Percentiles rank a stretch among this genome's conserved stretches.
Conservation (phyloP, 202 grass and related monocot species). For the Panicum hallii region DNA sequence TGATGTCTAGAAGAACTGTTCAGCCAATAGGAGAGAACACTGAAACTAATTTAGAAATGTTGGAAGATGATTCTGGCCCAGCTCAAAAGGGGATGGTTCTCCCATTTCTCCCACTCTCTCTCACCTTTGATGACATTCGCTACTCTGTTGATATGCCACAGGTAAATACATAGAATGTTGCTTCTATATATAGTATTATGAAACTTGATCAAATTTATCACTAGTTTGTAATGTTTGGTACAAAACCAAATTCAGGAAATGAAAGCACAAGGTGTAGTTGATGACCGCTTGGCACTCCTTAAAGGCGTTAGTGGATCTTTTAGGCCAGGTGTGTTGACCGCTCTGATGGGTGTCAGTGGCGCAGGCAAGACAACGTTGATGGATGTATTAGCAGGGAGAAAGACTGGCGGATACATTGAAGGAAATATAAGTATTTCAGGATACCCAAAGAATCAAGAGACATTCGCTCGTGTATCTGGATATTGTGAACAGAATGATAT, state of each 20-base stretch:
- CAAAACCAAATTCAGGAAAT: slow-evolving; percentile 65
- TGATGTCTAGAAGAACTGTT: slow-evolving; percentile 33
- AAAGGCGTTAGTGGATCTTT: slow-evolving; percentile 77
- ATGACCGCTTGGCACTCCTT: slow-evolving; percentile 64
- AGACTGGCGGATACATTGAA: slow-evolving; percentile 74
- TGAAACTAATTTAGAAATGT: background rate
- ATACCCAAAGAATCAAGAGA: slow-evolving; percentile 81
- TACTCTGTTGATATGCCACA: slow-evolving; percentile 89
- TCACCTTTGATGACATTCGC: slow-evolving; percentile 66
- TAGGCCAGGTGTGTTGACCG: slow-evolving; percentile 73
- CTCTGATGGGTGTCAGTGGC: slow-evolving; percentile 81
- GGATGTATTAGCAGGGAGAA: slow-evolving; percentile 84
- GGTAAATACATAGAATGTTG: slow-evolving; percentile 42
- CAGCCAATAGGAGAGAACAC: background rate
- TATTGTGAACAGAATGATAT: slow-evolving; percentile 95
- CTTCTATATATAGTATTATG: background rate
- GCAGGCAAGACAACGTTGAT: slow-evolving; percentile 86
- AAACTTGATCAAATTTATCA: background rate
- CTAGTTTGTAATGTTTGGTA: slow-evolving; percentile 14
- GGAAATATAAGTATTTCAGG: slow-evolving; percentile 82
- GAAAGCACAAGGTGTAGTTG: slow-evolving; percentile 74
- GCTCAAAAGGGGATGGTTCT: slow-evolving; percentile 75
- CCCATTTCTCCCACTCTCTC: slow-evolving; percentile 67
- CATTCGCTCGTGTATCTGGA: slow-evolving; percentile 74
- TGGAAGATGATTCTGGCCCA: slow-evolving; percentile 30